Evolutionary conservation across 495 filamentous ascomycete genomes (phyloP).

Genomic region (Pseudomonodictys pantanalensis): DNA sequence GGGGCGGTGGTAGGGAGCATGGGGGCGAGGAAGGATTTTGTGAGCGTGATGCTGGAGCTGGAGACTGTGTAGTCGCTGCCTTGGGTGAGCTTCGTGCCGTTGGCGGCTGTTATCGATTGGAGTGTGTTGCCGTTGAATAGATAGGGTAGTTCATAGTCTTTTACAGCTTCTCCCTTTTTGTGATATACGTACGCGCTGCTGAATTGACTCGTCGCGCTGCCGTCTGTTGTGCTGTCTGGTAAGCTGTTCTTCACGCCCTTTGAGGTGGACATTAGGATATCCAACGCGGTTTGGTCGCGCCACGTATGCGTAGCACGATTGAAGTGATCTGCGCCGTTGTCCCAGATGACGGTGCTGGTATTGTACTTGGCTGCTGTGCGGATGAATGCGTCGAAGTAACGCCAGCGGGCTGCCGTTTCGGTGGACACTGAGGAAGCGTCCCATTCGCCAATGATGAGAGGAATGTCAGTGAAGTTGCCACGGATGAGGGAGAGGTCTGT

Average conservation of each 20-base stretch:
- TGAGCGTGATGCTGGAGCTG: slow-evolving; percentile 48
- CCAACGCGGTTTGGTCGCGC: slow-evolving; percentile 50
- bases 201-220: slow-evolving; percentile 44
- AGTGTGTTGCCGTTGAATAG: slow-evolving; percentile 57
- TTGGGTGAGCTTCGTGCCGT: slow-evolving; percentile 37
- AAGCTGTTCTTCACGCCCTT: slow-evolving; percentile 51
- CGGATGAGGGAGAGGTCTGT: slow-evolving; percentile 52
- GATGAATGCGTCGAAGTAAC: slow-evolving; percentile 56
- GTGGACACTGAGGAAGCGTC: slow-evolving; percentile 48
- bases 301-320: slow-evolving; percentile 48
- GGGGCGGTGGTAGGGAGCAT: slow-evolving; percentile 42
- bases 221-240: slow-evolving; percentile 53
- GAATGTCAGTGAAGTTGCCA: slow-evolving; percentile 54
- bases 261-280: slow-evolving; percentile 48
- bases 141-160: slow-evolving; percentile 47
- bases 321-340: slow-evolving; percentile 53
- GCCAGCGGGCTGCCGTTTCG: slow-evolving; percentile 57
- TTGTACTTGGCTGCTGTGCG: slow-evolving; percentile 47
- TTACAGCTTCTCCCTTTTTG: slow-evolving; percentile 48
- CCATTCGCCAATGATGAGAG: slow-evolving; percentile 60
- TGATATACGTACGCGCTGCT: slow-evolving; percentile 57
- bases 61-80: slow-evolving; percentile 50
- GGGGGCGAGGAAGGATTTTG: slow-evolving; percentile 47
- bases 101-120: slow-evolving; percentile 41
- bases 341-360: slow-evolving; percentile 55